Evolutionary conservation across 345 rosid species (phyloP).

Genomic region (Ceriops zippeliana): DNA sequence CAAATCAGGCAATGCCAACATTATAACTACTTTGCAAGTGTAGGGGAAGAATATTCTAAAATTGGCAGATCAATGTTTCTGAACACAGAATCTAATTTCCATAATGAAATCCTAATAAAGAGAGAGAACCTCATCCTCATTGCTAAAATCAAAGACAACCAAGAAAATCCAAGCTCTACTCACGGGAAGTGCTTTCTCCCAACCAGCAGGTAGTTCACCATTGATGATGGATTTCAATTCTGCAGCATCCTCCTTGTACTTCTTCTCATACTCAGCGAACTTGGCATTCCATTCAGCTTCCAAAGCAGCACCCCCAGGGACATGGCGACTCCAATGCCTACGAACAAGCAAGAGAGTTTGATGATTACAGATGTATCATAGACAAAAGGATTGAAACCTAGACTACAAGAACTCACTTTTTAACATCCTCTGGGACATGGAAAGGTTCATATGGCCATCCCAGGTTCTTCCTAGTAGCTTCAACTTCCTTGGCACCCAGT

Average conservation of each 20-base stretch:
- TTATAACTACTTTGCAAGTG: not conserved
- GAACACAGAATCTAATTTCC: not conserved
- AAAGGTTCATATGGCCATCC: constrained; percentile 92
- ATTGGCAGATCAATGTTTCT: not conserved
- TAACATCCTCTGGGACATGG: constrained; percentile 94
- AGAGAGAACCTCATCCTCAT: not conserved
- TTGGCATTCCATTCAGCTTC: constrained; percentile 91
- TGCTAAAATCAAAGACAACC: not conserved
- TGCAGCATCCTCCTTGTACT: constrained; percentile 88
- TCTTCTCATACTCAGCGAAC: constrained; percentile 82
- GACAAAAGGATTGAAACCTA: not conserved
- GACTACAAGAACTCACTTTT: constrained; percentile 45
- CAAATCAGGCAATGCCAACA: constrained; percentile 2
- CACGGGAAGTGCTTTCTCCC: constrained; percentile 94
- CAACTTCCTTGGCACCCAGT: constrained; percentile 96
- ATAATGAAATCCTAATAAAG: not conserved
- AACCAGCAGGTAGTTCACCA: constrained; percentile 83
- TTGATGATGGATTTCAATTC: constrained; percentile 70
- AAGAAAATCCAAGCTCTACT: constrained; percentile 28
- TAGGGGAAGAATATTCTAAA: not conserved
- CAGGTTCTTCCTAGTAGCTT: constrained; percentile 96
- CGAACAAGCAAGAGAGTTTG: constrained; percentile 11
- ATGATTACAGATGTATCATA: constrained; percentile 11
- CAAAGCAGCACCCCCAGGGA: constrained; percentile 55
- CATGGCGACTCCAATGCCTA: constrained; percentile 98